Evolutionary conservation across 2,329 filamentous ascomycete species (phyloP), one percentile per base, ranked within the genome.

Genomic region (Fusarium chlamydosporum): DNA sequence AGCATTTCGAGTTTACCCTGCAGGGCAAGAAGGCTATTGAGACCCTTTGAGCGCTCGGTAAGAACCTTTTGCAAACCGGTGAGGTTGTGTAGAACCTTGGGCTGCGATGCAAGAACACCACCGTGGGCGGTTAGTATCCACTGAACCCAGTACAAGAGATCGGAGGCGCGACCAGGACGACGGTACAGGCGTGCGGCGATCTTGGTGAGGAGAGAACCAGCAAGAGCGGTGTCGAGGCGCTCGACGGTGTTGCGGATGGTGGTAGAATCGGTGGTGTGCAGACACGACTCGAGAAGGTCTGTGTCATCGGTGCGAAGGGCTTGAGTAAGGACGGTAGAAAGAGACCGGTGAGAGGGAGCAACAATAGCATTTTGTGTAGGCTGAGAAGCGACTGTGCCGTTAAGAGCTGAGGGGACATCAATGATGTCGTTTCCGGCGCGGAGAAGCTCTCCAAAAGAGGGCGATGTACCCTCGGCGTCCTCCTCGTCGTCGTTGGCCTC

Each of bases 1-100:
- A 98, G 85, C 88, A 99, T 93, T 76, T 98, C 95, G 33, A 99
- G 85, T 80, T 97, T 97, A 26, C 96, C 96, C 83, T 97, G 97
- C 63, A 99, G 86, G 20, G 94, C 88, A 35, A 99, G 84, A 45
- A 99, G 83, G 69, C 92, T 93, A 65, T 92, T 89, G 26, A 98
- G 84, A 16, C 93, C 94, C 68, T 90, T 90, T 34, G 94, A 91
- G 41, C 96, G 89, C 81, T 97, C 93, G 67, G 94, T 91, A 62
- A 98, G 87, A 18, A 98, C 95, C 76, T 92, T 91, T 79, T 95
- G 92, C 56, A 99, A 84, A 40, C 91, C 90, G 47, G 88, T 85
- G 62, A 99, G 86, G 76, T 91, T 90, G 75, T 90, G 89, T 71
- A 96, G 86, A 37, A 97, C 85, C 68, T 94, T 91, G n/a, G 92